These are phyloP conservation scores for Starmera amethionina DNA, from an alignment of 805 yeast genomes.

Conservation along the genomic window DNA sequence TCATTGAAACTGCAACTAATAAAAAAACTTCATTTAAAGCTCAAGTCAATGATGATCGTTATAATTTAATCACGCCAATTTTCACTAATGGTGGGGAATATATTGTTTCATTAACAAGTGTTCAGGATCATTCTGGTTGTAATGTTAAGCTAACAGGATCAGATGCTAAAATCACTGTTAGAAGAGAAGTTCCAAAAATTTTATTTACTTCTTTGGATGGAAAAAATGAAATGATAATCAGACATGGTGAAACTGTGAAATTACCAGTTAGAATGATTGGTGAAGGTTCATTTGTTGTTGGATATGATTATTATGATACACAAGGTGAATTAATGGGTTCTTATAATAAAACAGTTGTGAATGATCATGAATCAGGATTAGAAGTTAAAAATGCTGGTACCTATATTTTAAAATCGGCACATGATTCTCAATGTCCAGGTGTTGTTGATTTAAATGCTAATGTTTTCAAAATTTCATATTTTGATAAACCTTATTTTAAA, in stretches of 20 bases:
- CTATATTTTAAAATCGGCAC: constrained; percentile 34
- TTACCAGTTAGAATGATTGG: constrained; percentile 58
- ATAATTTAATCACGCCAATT: constrained; percentile 41
- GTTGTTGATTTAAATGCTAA: constrained; percentile 22
- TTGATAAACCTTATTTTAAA: constrained; percentile 34
- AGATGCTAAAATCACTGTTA: constrained; percentile 58
- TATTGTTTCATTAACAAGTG: constrained; percentile 49
- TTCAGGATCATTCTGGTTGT: constrained; percentile 73
- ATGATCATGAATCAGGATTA: constrained; percentile 23
- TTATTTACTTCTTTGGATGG: constrained; percentile 31
- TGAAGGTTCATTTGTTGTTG: constrained; percentile 39
- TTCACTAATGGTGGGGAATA: constrained; percentile 66
- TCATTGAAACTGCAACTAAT: constrained; percentile 46
- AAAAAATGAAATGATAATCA: constrained; percentile 31
- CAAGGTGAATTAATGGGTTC: constrained; percentile 19
- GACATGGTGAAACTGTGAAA: constrained; percentile 49
- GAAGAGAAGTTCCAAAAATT: constrained; percentile 58
- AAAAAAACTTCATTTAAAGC: constrained; percentile 34
- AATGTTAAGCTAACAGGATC: constrained; percentile 55
- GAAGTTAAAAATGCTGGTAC: constrained; percentile 34
- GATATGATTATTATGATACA: constrained; percentile 22
- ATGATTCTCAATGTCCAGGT: constrained; percentile 46
- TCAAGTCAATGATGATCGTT: constrained; percentile 26
- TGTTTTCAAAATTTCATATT: constrained; percentile 30
- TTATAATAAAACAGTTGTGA: constrained; percentile 10